phyloP scores from a whole-genome alignment of 2,329 filamentous ascomycete species.

The Aspergillus texensis region DNA sequence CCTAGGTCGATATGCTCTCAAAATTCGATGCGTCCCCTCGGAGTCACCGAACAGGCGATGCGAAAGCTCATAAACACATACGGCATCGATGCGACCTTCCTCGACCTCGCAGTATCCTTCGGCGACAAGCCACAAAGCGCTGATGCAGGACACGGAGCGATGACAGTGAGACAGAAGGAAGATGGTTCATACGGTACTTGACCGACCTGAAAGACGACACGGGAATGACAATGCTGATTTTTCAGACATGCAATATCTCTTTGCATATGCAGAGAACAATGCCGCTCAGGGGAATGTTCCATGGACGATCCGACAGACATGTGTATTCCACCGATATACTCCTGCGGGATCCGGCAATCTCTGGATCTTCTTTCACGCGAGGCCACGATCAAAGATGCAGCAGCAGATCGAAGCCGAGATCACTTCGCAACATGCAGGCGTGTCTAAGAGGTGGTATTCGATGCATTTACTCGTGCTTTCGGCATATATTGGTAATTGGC shows the following conservation, averaged over 20 bases:
- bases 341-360: constrained; percentile 13
- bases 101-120: constrained; percentile 21
- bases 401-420: constrained; percentile 10
- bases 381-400: constrained; percentile 10
- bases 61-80: constrained; percentile 14
- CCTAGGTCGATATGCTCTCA: constrained; percentile 17
- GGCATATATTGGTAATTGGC: constrained; percentile 17
- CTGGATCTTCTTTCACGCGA: constrained; percentile 23
- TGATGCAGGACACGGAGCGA: constrained; percentile 21
- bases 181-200: constrained; percentile 15
- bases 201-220: background rate
- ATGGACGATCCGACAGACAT: constrained; percentile 23
- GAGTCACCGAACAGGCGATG: constrained; percentile 19
- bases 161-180: constrained; percentile 15
- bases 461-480: constrained; percentile 15
- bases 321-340: constrained; percentile 20
- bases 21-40: constrained; percentile 17
- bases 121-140: constrained; percentile 24
- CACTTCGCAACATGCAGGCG: background rate
- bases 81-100: constrained; percentile 14
- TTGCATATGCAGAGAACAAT: constrained; percentile 17
- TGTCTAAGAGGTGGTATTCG: constrained; percentile 10
- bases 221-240: background rate
- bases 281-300: background rate
- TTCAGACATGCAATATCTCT: constrained; percentile 21